These are phyloP conservation scores for Thalassiosira mediterranea DNA, from an alignment of 352 stramenopile genomes.

Conservation along the genomic window DNA sequence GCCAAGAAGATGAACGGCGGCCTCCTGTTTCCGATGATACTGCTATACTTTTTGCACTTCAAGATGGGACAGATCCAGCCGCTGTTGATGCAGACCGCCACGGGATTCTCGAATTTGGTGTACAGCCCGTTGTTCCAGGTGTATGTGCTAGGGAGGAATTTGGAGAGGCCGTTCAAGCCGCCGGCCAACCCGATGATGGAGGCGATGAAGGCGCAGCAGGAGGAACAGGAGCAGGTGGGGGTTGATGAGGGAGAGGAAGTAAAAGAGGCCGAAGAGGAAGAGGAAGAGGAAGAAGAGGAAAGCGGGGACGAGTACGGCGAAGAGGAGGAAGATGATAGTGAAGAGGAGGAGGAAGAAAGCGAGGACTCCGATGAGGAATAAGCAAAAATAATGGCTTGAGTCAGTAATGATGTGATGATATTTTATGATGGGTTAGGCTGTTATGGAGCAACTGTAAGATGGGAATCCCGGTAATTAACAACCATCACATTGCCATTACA, in stretches of 20 bases:
- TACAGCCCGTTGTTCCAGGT: conserved; percentile 82
- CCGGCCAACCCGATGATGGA: conserved; percentile 24
- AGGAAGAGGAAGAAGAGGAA: conserved; percentile 6
- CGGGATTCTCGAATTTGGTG: conserved; percentile 66
- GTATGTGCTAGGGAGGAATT: conserved; percentile 77
- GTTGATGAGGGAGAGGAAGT: conserved; percentile 19
- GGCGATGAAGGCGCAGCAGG: conserved; percentile 9
- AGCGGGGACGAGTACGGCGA: conserved; percentile 1
- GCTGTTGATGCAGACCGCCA: conserved; percentile 68
- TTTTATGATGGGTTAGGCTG: too few species aligned
- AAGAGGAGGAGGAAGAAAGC: conserved; percentile 15
- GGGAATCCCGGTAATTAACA: too few species aligned
- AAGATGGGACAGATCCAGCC: conserved; percentile 79
- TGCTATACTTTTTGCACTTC: conserved; percentile 83
- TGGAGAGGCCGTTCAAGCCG: conserved; percentile 75
- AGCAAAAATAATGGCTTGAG: too few species aligned
- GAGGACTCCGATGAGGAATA: neutral
- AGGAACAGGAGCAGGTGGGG: conserved; percentile 18
- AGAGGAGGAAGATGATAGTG: conserved; percentile 20
- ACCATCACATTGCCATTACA: too few species aligned
- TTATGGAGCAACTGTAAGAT: too few species aligned
- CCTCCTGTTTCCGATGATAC: conserved; percentile 71
- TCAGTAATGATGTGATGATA: too few species aligned
- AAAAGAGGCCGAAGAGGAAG: conserved; percentile 12
- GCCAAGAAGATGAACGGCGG: conserved; percentile 63